Conservation (phyloP, 768 basidiomycete species). For the Trametes gibbosa region DNA sequence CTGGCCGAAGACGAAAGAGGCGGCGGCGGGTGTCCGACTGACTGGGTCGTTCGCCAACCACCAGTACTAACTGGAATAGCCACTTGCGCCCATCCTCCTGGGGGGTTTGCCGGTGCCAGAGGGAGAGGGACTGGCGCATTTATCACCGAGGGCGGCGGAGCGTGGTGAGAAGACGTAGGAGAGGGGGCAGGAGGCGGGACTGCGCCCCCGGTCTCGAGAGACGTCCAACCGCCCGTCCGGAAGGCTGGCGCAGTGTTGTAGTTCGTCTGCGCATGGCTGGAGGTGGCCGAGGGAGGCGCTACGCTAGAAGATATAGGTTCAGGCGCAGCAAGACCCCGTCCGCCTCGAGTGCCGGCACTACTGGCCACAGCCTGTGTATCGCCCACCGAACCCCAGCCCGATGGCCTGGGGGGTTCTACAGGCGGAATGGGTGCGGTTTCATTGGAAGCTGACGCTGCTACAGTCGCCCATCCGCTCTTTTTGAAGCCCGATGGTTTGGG, state of each 20-base stretch:
- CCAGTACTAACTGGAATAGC: background rate
- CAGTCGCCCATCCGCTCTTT: slow-evolving; percentile 51
- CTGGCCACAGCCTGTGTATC: background rate
- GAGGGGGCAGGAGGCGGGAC: slow-evolving; percentile 6
- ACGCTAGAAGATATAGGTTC: background rate
- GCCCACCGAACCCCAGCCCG: slow-evolving; percentile 51
- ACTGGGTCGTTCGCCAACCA: background rate
- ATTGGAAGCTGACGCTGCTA: slow-evolving; percentile 26
- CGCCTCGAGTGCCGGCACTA: background rate
- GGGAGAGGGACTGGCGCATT: background rate
- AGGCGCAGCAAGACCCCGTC: slow-evolving; percentile 22
- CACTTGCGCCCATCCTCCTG: background rate
- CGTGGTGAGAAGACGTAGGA: slow-evolving; percentile 4
- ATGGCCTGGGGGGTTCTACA: slow-evolving; percentile 33
- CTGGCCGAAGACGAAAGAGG: background rate
- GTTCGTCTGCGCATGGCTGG: background rate
- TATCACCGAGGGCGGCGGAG: slow-evolving; percentile 23
- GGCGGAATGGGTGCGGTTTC: slow-evolving; percentile 16
- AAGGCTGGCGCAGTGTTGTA: slow-evolving; percentile 43
- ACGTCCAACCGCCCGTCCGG: slow-evolving; percentile 65
- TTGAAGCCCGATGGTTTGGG: slow-evolving; percentile 30
- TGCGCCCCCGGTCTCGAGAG: slow-evolving; percentile 49
- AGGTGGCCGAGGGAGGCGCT: background rate
- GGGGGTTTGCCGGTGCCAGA: background rate
- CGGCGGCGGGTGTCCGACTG: background rate